Percentiles rank a stretch among this genome's conserved stretches.
Conservation (phyloP, 2,329 filamentous ascomycete genomes). For the Xylaria sp. region DNA sequence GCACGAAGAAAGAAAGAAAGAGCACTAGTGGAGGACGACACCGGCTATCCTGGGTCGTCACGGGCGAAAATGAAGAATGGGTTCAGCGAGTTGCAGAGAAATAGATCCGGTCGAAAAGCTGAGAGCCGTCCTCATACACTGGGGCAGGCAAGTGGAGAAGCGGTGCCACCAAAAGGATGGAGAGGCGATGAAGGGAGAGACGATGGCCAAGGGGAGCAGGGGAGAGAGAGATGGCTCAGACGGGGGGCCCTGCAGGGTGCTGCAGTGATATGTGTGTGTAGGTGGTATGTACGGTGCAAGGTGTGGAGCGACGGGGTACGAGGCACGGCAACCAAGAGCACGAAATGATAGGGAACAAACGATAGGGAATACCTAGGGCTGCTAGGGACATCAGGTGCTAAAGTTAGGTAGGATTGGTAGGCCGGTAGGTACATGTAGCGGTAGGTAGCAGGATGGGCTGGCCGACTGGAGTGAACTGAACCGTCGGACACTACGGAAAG, state of each 20-base stretch:
- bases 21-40: background rate
- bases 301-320: background rate
- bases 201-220: background rate
- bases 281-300: background rate
- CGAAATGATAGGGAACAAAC: too few species aligned
- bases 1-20: constrained; percentile 6
- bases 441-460: too few species aligned
- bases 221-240: background rate
- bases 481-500: background rate
- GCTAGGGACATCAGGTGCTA: too few species aligned
- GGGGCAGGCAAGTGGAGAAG: background rate
- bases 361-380: too few species aligned
- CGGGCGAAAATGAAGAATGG: background rate
- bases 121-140: background rate
- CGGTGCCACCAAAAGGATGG: background rate
- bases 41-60: background rate
- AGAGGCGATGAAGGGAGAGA: background rate
- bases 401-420: too few species aligned
- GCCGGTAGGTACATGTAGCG: too few species aligned
- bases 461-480: too few species aligned
- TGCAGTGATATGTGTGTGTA: background rate
- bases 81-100: background rate
- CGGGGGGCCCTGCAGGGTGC: too few species aligned
- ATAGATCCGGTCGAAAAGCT: background rate
- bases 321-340: too few species aligned